Evolutionary conservation across 1,139 yeast genomes (phyloP).

Genomic region (Ashbya aceris): DNA sequence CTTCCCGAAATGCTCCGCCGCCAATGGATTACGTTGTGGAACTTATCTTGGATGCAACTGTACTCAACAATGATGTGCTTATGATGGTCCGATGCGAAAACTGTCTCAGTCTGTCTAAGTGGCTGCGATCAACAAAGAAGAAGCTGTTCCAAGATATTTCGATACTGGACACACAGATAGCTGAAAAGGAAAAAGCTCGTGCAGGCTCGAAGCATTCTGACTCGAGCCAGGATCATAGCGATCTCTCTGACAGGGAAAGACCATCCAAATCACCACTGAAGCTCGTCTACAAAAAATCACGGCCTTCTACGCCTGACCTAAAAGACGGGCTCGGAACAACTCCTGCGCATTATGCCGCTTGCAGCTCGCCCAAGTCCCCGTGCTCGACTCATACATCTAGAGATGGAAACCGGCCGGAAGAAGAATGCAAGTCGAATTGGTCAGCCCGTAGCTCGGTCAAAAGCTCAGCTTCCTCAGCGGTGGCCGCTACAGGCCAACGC

Average conservation of each 20-base stretch:
- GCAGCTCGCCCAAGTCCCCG: no score
- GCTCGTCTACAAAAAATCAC: not conserved
- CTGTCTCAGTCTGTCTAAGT: conserved; percentile 47
- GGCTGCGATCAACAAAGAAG: conserved; percentile 33
- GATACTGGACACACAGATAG: conserved; percentile 11
- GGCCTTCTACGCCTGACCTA: not conserved
- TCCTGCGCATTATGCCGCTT: no score
- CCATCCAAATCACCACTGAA: not conserved
- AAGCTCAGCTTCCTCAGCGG: not conserved
- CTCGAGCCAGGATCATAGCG: not conserved
- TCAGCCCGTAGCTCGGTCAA: not conserved
- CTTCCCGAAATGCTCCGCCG: conserved; percentile 42
- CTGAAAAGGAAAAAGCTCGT: conserved; percentile 3
- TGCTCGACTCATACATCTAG: no score
- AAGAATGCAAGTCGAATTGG: not conserved
- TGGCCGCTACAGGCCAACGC: no score
- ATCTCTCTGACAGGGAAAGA: not conserved
- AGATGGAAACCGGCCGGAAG: not conserved
- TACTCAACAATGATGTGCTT: conserved; percentile 54
- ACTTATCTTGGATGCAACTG: conserved; percentile 49
- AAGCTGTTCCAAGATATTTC: conserved; percentile 16
- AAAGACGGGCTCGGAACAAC: not conserved
- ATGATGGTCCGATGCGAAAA: conserved; percentile 53
- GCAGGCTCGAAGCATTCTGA: not conserved
- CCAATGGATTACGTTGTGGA: conserved; percentile 50